Evolutionary conservation across 2,329 filamentous ascomycete genomes (phyloP).

Genomic region (Aspergillus caelatus): DNA sequence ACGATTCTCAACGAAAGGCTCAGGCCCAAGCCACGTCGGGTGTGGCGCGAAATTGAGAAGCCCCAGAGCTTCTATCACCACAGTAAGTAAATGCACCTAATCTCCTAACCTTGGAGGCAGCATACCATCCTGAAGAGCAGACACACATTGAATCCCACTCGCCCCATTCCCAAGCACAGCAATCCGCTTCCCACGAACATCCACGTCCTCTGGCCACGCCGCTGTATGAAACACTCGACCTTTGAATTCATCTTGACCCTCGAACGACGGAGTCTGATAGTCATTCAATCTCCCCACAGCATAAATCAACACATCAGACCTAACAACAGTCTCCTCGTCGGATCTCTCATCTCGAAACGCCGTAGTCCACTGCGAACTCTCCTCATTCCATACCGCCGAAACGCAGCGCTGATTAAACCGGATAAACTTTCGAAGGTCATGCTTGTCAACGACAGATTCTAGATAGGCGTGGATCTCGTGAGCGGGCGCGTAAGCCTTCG

Average conservation of each 20-base stretch:
- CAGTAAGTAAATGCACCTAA: background rate
- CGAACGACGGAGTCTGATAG: slow-evolving; percentile 35
- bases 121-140: background rate
- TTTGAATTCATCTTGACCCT: slow-evolving; percentile 27
- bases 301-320: slow-evolving; percentile 11
- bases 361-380: background rate
- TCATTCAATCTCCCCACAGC: slow-evolving; percentile 9
- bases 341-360: slow-evolving; percentile 1
- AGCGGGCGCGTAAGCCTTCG: background rate
- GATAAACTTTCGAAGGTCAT: slow-evolving; percentile 8
- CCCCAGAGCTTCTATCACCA: slow-evolving; percentile 16
- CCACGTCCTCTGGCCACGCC: slow-evolving; percentile 26
- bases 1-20: slow-evolving; percentile 21
- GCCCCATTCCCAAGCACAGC: slow-evolving; percentile 36
- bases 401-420: slow-evolving; percentile 5
- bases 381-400: slow-evolving; percentile 1
- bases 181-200: slow-evolving; percentile 28
- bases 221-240: slow-evolving; percentile 31
- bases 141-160: slow-evolving; percentile 40
- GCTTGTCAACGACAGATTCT: background rate
- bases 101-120: too few species aligned
- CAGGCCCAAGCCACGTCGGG: slow-evolving; percentile 30
- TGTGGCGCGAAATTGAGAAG: slow-evolving; percentile 32
- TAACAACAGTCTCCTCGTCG: background rate
- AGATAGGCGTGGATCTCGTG: slow-evolving; percentile 13